phyloP scores from a whole-genome alignment of 2,329 filamentous ascomycete species.

The Aspergillus pseudoterreus region DNA sequence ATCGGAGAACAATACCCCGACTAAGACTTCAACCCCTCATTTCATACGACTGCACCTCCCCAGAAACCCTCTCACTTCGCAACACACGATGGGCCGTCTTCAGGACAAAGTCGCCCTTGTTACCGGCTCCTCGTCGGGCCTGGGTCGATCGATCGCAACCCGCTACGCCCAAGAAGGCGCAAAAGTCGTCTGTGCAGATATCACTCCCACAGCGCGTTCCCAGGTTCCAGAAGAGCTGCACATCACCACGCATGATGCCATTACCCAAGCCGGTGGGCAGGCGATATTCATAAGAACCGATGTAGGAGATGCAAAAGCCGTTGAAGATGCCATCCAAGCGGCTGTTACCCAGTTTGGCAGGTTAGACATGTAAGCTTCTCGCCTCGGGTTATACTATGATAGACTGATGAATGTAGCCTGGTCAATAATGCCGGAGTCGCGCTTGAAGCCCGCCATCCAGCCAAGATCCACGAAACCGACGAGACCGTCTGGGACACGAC shows the following conservation, averaged over 20 bases:
- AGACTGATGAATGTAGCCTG: slow-evolving; percentile 31
- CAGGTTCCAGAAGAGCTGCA: slow-evolving; percentile 27
- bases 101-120: slow-evolving; percentile 39
- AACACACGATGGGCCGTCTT: slow-evolving; percentile 16
- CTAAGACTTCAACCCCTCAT: no score
- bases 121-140: slow-evolving; percentile 46
- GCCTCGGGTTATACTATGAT: slow-evolving; percentile 33
- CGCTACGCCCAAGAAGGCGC: slow-evolving; percentile 41
- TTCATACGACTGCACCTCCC: no score
- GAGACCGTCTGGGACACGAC: slow-evolving; percentile 46
- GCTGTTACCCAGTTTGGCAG: slow-evolving; percentile 37
- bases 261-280: slow-evolving; percentile 30
- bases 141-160: slow-evolving; percentile 45
- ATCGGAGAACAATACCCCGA: no score
- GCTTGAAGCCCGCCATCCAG: slow-evolving; percentile 29
- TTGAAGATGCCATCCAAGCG: slow-evolving; percentile 36
- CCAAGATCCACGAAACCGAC: slow-evolving; percentile 44
- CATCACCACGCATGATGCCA: slow-evolving; percentile 37
- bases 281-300: slow-evolving; percentile 45
- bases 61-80: no score
- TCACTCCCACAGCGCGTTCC: slow-evolving; percentile 16
- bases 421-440: slow-evolving; percentile 52
- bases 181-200: slow-evolving; percentile 41
- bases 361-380: slow-evolving; percentile 39
- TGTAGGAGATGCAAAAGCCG: slow-evolving; percentile 35